phyloP scores from a whole-genome alignment of 129 eudicot species.

The Artemisia argyi region DNA sequence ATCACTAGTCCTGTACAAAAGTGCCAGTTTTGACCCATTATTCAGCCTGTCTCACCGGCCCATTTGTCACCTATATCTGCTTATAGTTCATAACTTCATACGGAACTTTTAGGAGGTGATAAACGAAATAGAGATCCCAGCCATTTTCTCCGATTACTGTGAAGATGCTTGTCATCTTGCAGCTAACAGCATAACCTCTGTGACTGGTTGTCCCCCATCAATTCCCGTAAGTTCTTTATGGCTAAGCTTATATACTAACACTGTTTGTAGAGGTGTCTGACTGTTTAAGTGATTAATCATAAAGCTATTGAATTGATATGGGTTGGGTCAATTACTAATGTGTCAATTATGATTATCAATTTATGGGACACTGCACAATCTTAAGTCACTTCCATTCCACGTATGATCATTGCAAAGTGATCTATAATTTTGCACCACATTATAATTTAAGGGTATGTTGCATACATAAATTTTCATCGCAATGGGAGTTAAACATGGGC shows the following conservation, averaged over 20 bases:
- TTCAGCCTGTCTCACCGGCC: no score
- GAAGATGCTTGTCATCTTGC: conserved; percentile 94
- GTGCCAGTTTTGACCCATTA: not conserved
- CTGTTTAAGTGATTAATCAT: no score
- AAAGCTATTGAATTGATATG: no score
- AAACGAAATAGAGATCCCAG: conserved; percentile 60
- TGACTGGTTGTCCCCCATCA: conserved; percentile 43
- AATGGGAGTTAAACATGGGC: no score
- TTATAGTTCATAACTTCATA: not conserved
- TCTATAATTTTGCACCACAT: no score
- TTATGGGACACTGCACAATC: no score
- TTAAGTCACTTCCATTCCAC: no score
- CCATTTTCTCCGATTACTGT: conserved; percentile 87
- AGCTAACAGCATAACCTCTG: conserved; percentile 50
- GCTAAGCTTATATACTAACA: not conserved
- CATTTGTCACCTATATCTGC: not conserved
- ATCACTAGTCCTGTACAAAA: not conserved
- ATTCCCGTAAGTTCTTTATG: conserved; percentile 52
- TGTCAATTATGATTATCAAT: no score
- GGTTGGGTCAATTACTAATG: no score
- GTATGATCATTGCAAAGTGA: no score
- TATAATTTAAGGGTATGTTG: no score
- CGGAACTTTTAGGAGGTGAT: conserved; percentile 60
- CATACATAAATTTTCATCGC: no score
- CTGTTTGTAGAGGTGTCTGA: not conserved